These are phyloP conservation scores for Cladosporium oxysporum DNA, from an alignment of 2,329 filamentous ascomycete species.

Conservation along the genomic window DNA sequence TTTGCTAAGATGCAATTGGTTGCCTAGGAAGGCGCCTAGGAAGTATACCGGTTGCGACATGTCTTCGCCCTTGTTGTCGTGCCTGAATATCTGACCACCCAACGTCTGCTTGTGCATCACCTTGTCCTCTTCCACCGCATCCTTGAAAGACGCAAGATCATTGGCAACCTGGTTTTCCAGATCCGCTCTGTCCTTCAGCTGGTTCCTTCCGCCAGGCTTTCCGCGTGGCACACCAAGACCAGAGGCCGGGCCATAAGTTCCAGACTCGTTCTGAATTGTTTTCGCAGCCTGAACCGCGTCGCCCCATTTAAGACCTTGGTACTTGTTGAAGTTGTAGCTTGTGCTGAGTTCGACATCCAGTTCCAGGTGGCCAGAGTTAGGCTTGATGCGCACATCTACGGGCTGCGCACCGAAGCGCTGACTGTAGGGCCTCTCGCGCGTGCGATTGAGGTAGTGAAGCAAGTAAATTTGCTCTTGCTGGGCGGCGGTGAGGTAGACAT, in stretches of 20 bases:
- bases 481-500: conserved; percentile 81
- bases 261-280: conserved; percentile 42
- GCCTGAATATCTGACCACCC: conserved; percentile 71
- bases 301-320: conserved; percentile 81
- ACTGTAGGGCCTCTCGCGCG: conserved; percentile 63
- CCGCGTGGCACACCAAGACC: conserved; percentile 42
- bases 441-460: conserved; percentile 85
- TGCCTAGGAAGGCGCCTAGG: conserved; percentile 85
- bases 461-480: conserved; percentile 64
- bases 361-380: conserved; percentile 79
- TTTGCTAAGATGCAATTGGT: conserved; percentile 82
- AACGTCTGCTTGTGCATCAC: conserved; percentile 80
- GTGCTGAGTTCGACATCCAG: conserved; percentile 84
- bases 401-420: conserved; percentile 59
- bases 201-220: conserved; percentile 22
- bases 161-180: conserved; percentile 41
- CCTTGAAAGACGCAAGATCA: conserved; percentile 59
- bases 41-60: conserved; percentile 70
- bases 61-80: conserved; percentile 68
- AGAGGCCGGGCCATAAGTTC: conserved; percentile 49
- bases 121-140: conserved; percentile 68
- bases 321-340: conserved; percentile 73
- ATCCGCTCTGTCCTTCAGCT: conserved; percentile 50
- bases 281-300: conserved; percentile 64
- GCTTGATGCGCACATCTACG: conserved; percentile 78